Conservation (phyloP, 1,139 yeast species). For the Candida glucosophila region DNA sequence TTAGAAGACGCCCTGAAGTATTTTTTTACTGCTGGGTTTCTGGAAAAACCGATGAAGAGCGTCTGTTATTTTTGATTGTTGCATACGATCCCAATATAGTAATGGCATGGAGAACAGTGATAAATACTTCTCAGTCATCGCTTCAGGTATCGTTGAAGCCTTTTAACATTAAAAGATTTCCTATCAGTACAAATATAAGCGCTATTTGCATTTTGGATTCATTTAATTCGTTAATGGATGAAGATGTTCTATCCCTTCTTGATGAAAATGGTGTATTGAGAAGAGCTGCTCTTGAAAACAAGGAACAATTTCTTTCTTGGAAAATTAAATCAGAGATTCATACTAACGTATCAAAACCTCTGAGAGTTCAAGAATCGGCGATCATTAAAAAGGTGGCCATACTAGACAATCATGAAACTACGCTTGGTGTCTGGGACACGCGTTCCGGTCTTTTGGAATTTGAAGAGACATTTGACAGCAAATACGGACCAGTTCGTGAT, state of each 20-base stretch:
- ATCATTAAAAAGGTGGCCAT: conserved; percentile 63
- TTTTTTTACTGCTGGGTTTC: too few species aligned
- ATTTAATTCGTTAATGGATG: conserved; percentile 26
- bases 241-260: conserved; percentile 52
- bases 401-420: conserved; percentile 42
- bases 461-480: conserved; percentile 33
- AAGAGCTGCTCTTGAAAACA: conserved; percentile 12
- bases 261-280: conserved; percentile 48
- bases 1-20: conserved; percentile 17
- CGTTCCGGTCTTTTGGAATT: conserved; percentile 62
- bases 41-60: too few species aligned
- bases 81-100: too few species aligned
- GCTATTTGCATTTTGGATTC: too few species aligned
- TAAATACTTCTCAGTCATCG: too few species aligned
- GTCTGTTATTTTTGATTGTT: too few species aligned
- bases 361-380: conserved; percentile 63
- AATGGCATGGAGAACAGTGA: too few species aligned
- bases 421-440: conserved; percentile 71
- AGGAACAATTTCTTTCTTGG: conserved; percentile 36
- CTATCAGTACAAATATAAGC: too few species aligned
- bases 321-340: conserved; percentile 33
- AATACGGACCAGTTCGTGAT: conserved; percentile 40
- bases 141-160: too few species aligned
- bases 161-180: too few species aligned
- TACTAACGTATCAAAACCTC: conserved; percentile 48